Evolutionary conservation across 1,139 yeast genomes (phyloP), one percentile per base, ranked within the genome.

Genomic region (Geotrichum phurueaensis): DNA sequence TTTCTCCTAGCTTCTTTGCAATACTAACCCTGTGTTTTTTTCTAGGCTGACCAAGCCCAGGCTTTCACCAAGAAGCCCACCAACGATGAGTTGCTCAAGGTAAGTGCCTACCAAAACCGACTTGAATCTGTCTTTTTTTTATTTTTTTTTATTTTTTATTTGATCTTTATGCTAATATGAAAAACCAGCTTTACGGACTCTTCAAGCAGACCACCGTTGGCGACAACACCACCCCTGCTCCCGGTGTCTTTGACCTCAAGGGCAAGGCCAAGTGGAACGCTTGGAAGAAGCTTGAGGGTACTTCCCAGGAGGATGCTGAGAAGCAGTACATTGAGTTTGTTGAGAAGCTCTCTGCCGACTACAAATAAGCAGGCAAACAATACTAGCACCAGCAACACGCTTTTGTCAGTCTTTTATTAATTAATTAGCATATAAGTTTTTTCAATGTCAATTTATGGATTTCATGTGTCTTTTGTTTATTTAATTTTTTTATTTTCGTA

Each of bases 241-340:
- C 79, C 63, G 96, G 97, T 66, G 78, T 89, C 66, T 89, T 92
- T 76, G 96, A 92, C 78, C 82, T 94, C 78, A 89, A 88, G 80
- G 97, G 94, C 69, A 92, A 94, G 78, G 89, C 89, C 84, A 94
- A 94, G 83, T 94, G 98, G 98, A 92, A 90, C 75, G 83, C 97
- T 20, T 94, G 99, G 99, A 87, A 86, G 71, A 86, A 85, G 69
- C 79, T 86, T 70, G 87, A 89, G 79, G 99, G 98, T 62, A 83
- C 82, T 63, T 76, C 90, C 59, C 89, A 87, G 76, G 96, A 85
- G 68, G 97, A 91, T 39, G 99, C 99, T 65, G 98, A 92, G 80
- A 69, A 82, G 71, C 80, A 89, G 76, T 89, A 90, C 80, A 89
- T 91, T 72, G 87, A 75, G 49, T 78, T 87, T 56, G 97, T 86